Evolutionary conservation across 495 filamentous ascomycete genomes (phyloP).

Genomic region (Terfezia claveryi): DNA sequence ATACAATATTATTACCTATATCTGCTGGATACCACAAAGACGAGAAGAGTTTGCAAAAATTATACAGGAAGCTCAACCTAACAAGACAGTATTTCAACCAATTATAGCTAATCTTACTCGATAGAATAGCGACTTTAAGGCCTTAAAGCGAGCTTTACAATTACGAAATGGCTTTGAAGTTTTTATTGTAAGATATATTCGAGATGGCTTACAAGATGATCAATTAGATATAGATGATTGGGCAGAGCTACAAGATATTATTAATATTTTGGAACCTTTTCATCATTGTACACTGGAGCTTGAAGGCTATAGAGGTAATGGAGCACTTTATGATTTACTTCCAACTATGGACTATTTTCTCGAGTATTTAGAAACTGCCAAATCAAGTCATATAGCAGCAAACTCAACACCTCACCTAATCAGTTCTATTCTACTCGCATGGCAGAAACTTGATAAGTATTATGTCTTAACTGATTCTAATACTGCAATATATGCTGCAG

Average conservation of each 20-base stretch:
- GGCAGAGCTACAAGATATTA: background rate
- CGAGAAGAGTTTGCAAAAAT: constrained; percentile 1
- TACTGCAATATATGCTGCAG: background rate
- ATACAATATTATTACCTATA: constrained; percentile 5
- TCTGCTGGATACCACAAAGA: background rate
- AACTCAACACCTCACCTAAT: background rate
- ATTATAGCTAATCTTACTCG: constrained; percentile 1
- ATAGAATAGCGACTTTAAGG: constrained; percentile 5
- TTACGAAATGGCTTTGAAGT: constrained; percentile 3
- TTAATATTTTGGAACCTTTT: constrained; percentile 1
- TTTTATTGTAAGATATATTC: background rate
- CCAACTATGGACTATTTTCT: background rate
- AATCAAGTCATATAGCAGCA: no score
- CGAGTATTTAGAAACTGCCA: no score
- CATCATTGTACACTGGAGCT: background rate
- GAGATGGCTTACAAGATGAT: background rate
- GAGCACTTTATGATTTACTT: background rate
- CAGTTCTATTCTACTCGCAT: constrained; percentile 1
- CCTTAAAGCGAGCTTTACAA: constrained; percentile 1
- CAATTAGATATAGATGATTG: constrained; percentile 1
- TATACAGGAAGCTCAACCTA: background rate
- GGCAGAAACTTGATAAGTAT: background rate
- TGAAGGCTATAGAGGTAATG: background rate
- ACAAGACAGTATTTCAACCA: background rate
- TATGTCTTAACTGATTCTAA: background rate